Evolutionary conservation across 1,284 basidiomycete genomes (phyloP).

Genomic region (Cystobasidium sp.): DNA sequence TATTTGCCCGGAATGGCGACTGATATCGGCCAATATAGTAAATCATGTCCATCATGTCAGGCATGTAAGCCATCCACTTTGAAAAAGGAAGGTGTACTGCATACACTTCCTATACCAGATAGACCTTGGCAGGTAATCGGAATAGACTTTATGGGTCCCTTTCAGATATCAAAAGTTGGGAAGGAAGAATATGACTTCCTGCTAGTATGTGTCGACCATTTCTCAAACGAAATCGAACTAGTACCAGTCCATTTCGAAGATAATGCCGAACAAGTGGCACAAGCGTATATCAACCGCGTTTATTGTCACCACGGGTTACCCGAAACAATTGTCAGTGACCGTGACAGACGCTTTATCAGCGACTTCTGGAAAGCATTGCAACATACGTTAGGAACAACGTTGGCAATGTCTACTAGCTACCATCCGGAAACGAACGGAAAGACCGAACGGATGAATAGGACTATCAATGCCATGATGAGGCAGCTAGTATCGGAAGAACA

Average conservation of each 20-base stretch:
- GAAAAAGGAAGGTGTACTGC: not conserved
- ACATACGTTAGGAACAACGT: not conserved
- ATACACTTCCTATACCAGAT: not conserved
- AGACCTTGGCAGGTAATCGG: not conserved
- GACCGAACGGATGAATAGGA: not conserved
- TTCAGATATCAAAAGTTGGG: not conserved
- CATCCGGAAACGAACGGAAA: not conserved
- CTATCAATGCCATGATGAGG: slow-evolving; percentile 1
- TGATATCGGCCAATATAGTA: not conserved
- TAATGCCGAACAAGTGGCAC: no score
- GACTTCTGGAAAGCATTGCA: no score
- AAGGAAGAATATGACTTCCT: slow-evolving; percentile 4
- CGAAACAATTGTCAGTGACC: no score
- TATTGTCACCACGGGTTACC: no score
- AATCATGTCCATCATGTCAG: not conserved
- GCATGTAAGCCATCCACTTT: not conserved
- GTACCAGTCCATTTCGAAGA: no score
- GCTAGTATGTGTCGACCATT: no score
- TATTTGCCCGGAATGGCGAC: no score
- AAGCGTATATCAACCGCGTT: no score
- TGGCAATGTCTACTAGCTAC: slow-evolving; percentile 4
- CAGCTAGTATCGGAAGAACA: not conserved
- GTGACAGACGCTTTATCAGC: no score
- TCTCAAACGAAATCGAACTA: no score
- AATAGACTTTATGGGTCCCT: slow-evolving; percentile 2